A percentile compares a stretch with the other conserved stretches of the same genome.
phyloP scores from a whole-genome alignment of 257 asterid species.

The Leonotis leonurus region DNA sequence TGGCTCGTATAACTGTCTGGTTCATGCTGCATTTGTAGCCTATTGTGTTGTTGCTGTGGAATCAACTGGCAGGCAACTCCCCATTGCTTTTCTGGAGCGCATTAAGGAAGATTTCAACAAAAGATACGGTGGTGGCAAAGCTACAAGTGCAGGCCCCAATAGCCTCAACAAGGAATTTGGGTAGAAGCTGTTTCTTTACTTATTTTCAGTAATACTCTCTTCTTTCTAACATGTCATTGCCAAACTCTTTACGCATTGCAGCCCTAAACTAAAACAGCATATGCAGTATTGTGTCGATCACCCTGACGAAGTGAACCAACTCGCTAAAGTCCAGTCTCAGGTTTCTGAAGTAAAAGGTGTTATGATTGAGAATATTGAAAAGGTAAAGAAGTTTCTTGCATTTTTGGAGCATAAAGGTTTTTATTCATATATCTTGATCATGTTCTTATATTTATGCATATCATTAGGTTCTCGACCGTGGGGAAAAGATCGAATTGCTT shows the following conservation, averaged over 20 bases:
- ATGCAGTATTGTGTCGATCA: constrained; percentile 46
- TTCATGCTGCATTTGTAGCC: constrained; percentile 22
- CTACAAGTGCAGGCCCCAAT: constrained; percentile 31
- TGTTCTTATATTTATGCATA: not conserved
- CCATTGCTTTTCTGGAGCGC: constrained; percentile 48
- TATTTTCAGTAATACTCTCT: not conserved
- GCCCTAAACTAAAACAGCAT: constrained; percentile 45
- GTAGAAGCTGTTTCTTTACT: constrained; percentile 9
- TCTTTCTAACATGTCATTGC: not conserved
- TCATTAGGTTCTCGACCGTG: constrained; percentile 51
- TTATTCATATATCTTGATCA: not conserved
- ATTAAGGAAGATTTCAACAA: constrained; percentile 45
- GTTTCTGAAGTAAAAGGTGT: constrained; percentile 49
- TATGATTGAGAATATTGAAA: constrained; percentile 53
- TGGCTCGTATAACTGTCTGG: not conserved
- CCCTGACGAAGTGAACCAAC: constrained; percentile 48
- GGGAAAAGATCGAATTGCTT: constrained; percentile 52
- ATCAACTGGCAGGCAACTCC: constrained; percentile 49
- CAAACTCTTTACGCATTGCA: constrained; percentile 6
- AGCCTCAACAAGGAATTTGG: constrained; percentile 44
- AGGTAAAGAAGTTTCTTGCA: constrained; percentile 22
- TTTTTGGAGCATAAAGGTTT: not conserved
- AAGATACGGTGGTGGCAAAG: constrained; percentile 46
- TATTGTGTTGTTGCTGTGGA: constrained; percentile 51
- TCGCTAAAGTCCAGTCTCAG: constrained; percentile 50